Percentiles rank a stretch among this genome's conserved stretches.
Evolutionary conservation across 805 yeast species (phyloP).

Genomic region (Grigorovia transvaalensis): DNA sequence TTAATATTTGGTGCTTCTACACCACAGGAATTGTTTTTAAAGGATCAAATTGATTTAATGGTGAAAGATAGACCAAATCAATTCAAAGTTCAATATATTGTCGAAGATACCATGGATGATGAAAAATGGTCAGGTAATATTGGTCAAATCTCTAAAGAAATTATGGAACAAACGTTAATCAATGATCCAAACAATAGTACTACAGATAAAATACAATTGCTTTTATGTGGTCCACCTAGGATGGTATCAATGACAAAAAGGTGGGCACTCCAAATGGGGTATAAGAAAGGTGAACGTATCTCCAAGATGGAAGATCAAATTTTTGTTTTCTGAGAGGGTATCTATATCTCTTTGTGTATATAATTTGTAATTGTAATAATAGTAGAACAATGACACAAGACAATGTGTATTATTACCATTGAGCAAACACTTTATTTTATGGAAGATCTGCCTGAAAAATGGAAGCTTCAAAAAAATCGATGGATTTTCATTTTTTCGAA

Average conservation of each 20-base stretch:
- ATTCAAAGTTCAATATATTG: constrained; percentile 57
- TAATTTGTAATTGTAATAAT: neutral
- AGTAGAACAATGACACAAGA: no score
- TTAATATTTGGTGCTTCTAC: constrained; percentile 75
- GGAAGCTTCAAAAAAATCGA: no score
- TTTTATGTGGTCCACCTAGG: constrained; percentile 91
- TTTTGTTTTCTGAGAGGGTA: constrained; percentile 54
- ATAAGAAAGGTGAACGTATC: constrained; percentile 74
- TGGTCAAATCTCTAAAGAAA: constrained; percentile 65
- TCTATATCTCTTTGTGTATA: no score
- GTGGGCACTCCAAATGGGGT: constrained; percentile 66
- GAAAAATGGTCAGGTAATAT: constrained; percentile 64
- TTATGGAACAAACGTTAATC: constrained; percentile 56
- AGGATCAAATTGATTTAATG: constrained; percentile 65
- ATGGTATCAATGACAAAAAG: constrained; percentile 80
- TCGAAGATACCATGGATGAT: constrained; percentile 8
- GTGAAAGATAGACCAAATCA: constrained; percentile 44
- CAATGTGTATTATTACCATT: no score
- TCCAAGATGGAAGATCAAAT: constrained; percentile 85
- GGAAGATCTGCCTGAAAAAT: no score
- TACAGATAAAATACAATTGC: constrained; percentile 43
- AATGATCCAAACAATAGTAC: constrained; percentile 38
- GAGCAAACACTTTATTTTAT: no score
- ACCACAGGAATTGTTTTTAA: constrained; percentile 70
- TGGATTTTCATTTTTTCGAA: no score